Evolutionary conservation across 345 rosid species (phyloP).

Genomic region (Passiflora organensis): DNA sequence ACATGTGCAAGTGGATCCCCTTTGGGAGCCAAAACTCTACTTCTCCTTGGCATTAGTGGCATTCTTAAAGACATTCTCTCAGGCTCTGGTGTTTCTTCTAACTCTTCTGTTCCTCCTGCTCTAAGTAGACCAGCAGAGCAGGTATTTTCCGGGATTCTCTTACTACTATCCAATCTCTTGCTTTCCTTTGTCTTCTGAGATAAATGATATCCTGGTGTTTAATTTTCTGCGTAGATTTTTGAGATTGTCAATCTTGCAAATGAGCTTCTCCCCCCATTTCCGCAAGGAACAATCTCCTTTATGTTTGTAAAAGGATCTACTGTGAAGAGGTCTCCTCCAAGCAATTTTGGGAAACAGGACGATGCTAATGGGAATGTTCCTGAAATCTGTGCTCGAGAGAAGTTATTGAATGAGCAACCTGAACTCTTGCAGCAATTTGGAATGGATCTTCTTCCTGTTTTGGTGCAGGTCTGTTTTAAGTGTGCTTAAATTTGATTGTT

Average conservation of each 20-base stretch:
- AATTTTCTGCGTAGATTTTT: slow-evolving; percentile 54
- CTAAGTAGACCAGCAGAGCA: slow-evolving; percentile 95
- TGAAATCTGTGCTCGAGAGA: slow-evolving; percentile 77
- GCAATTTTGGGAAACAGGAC: slow-evolving; percentile 62
- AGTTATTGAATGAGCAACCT: slow-evolving; percentile 79
- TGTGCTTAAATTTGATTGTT: neutral
- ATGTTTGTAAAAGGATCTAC: slow-evolving; percentile 65
- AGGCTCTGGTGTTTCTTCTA: slow-evolving; percentile 81
- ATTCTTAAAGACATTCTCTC: slow-evolving; percentile 83
- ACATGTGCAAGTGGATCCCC: slow-evolving; percentile 99
- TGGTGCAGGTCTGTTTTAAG: slow-evolving; percentile 64
- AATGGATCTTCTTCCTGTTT: slow-evolving; percentile 92
- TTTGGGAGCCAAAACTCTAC: slow-evolving; percentile 84
- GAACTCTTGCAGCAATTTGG: slow-evolving; percentile 93
- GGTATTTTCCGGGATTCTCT: slow-evolving; percentile 34
- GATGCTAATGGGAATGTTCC: slow-evolving; percentile 44
- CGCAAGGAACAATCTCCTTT: slow-evolving; percentile 84
- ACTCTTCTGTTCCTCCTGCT: slow-evolving; percentile 81
- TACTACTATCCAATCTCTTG: neutral
- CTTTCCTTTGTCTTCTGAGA: neutral
- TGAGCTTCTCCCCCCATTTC: slow-evolving; percentile 97
- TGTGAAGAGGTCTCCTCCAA: slow-evolving; percentile 60
- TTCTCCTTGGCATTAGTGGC: slow-evolving; percentile 91
- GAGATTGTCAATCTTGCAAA: slow-evolving; percentile 98
- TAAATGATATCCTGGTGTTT: neutral